These are phyloP conservation scores for Elaphomyces granulatus DNA, from an alignment of 495 filamentous ascomycete species.

Conservation along the genomic window DNA sequence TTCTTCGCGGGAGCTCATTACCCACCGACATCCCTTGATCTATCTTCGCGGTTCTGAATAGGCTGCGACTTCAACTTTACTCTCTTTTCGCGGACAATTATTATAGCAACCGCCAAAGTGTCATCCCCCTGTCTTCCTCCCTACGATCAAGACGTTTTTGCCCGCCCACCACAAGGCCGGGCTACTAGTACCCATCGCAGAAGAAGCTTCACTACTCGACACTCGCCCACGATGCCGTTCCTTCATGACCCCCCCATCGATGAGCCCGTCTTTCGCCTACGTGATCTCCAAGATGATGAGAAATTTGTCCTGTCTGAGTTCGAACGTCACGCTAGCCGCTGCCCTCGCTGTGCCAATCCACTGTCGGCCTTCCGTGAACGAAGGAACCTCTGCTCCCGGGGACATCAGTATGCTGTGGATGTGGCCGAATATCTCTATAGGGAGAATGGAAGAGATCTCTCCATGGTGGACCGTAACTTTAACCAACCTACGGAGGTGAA, in stretches of 20 bases:
- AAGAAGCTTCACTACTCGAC: too few relatives aligned
- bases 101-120: too few relatives aligned
- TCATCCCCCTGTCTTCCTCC: too few relatives aligned
- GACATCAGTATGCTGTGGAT: conserved; percentile 30
- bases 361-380: conserved; percentile 22
- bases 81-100: too few relatives aligned
- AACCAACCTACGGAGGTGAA: conserved; percentile 32
- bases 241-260: conserved; percentile 7
- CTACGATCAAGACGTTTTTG: too few relatives aligned
- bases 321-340: conserved; percentile 24
- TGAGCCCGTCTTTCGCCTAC: conserved; percentile 11
- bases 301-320: conserved; percentile 18
- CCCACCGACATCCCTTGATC: too few relatives aligned
- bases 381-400: conserved; percentile 32
- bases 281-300: conserved; percentile 19
- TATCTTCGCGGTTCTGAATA: too few relatives aligned
- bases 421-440: conserved; percentile 37
- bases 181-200: too few relatives aligned
- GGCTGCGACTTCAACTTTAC: too few relatives aligned
- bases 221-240: conserved; percentile 7
- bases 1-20: too few relatives aligned
- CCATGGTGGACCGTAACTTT: conserved; percentile 31
- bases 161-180: too few relatives aligned
- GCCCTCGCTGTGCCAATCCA: conserved; percentile 27
- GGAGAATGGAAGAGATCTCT: conserved; percentile 32